Conservation (phyloP, 2,329 filamentous ascomycete genomes). For the Colletotrichum navitas region DNA sequence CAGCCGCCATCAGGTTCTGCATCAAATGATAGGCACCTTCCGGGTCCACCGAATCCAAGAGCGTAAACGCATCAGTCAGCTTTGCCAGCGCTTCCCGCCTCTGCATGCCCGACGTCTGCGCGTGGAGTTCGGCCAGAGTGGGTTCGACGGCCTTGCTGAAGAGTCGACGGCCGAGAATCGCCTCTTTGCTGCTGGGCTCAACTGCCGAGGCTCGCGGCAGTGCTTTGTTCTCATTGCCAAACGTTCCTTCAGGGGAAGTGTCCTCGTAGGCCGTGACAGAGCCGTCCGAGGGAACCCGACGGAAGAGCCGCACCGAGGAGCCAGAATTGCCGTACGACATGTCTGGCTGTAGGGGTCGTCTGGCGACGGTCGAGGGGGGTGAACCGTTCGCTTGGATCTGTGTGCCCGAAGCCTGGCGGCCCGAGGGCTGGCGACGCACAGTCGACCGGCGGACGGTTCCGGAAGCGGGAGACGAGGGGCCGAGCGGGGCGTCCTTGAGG, state of each 20-base stretch:
- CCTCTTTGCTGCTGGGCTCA: slow-evolving; percentile 81
- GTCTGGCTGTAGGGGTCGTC: slow-evolving; percentile 87
- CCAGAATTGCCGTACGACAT: slow-evolving; percentile 94
- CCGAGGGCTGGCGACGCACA: slow-evolving; percentile 61
- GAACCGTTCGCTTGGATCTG: slow-evolving; percentile 56
- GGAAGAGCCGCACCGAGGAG: slow-evolving; percentile 92
- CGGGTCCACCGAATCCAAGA: slow-evolving; percentile 87
- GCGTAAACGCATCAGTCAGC: slow-evolving; percentile 86
- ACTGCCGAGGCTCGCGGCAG: slow-evolving; percentile 60
- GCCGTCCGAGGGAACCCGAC: slow-evolving; percentile 81
- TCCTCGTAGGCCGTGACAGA: slow-evolving; percentile 59
- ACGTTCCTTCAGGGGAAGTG: slow-evolving; percentile 56
- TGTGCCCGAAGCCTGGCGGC: slow-evolving; percentile 61
- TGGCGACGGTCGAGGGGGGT: slow-evolving; percentile 61
- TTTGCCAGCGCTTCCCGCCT: slow-evolving; percentile 88
- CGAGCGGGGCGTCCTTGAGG: slow-evolving; percentile 70
- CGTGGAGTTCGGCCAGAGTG: slow-evolving; percentile 85
- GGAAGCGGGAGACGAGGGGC: slow-evolving; percentile 65
- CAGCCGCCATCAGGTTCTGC: slow-evolving; percentile 79
- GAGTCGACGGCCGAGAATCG: slow-evolving; percentile 81
- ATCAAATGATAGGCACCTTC: slow-evolving; percentile 91
- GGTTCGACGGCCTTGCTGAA: slow-evolving; percentile 87
- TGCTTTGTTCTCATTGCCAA: slow-evolving; percentile 74
- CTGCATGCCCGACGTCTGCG: slow-evolving; percentile 74
- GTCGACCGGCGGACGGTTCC: slow-evolving; percentile 73